phyloP scores from a whole-genome alignment of 2,329 filamentous ascomycete species.

The Fusarium scirpi region DNA sequence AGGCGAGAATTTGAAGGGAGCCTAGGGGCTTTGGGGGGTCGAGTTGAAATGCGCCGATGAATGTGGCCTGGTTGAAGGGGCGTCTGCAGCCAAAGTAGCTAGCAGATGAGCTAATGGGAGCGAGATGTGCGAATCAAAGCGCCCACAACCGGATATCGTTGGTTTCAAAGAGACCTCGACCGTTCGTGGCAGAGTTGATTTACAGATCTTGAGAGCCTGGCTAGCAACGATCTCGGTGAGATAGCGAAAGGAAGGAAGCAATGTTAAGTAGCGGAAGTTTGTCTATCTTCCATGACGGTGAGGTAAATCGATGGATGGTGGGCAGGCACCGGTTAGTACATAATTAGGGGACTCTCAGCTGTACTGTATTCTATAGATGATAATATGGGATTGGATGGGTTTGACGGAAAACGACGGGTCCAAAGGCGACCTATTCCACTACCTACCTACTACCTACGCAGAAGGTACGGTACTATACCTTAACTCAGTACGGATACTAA shows the following conservation, averaged over 20 bases:
- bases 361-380: background rate
- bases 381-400: background rate
- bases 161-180: constrained; percentile 29
- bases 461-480: background rate
- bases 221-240: constrained; percentile 19
- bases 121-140: constrained; percentile 31
- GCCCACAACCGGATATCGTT: constrained; percentile 32
- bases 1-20: constrained; percentile 40
- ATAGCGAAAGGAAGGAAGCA: constrained; percentile 26
- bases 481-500: background rate
- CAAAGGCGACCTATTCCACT: background rate
- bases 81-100: constrained; percentile 29
- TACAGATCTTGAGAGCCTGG: background rate
- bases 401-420: background rate
- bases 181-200: constrained; percentile 39
- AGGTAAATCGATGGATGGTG: background rate
- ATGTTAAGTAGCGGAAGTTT: constrained; percentile 20
- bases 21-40: constrained; percentile 29
- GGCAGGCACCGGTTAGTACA: background rate
- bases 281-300: constrained; percentile 8
- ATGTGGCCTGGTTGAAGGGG: constrained; percentile 31
- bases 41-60: constrained; percentile 30
- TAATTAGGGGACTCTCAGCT: background rate
- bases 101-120: constrained; percentile 13
- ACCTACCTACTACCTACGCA: background rate